A percentile compares a stretch with the other conserved stretches of the same genome.
These are phyloP conservation scores for Aspergillus leporis DNA, from an alignment of 495 filamentous ascomycete genomes.

Conservation along the genomic window DNA sequence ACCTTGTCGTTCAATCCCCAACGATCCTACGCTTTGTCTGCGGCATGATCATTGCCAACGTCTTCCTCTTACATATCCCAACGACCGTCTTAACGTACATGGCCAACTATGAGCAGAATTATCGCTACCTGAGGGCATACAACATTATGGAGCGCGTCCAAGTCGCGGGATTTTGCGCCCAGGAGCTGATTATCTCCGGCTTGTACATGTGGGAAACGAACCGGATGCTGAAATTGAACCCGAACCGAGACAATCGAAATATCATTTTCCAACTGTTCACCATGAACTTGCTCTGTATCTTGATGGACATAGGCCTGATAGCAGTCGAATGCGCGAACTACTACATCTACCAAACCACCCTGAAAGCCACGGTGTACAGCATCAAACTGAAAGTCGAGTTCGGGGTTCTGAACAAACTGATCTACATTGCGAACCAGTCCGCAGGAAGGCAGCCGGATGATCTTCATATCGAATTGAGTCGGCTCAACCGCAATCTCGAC, in stretches of 20 bases:
- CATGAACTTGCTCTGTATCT: constrained; percentile 59
- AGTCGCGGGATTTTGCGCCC: constrained; percentile 61
- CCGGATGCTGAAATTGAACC: constrained; percentile 47
- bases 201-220: constrained; percentile 61
- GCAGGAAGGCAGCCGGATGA: background rate
- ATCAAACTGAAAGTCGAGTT: constrained; percentile 70
- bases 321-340: constrained; percentile 56
- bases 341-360: constrained; percentile 59
- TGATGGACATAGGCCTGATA: constrained; percentile 57
- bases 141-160: constrained; percentile 64
- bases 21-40: constrained; percentile 52
- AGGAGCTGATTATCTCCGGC: constrained; percentile 60
- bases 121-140: constrained; percentile 42
- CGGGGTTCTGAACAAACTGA: constrained; percentile 54
- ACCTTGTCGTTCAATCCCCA: constrained; percentile 55
- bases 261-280: constrained; percentile 58
- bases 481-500: background rate
- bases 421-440: constrained; percentile 29
- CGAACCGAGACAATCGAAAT: constrained; percentile 45
- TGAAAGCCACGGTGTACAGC: constrained; percentile 62
- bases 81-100: constrained; percentile 59
- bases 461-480: background rate
- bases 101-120: constrained; percentile 41
- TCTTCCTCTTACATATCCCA: constrained; percentile 53
- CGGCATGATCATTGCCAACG: constrained; percentile 60